These are phyloP conservation scores for Verruconis gallopava DNA, from an alignment of 2,329 filamentous ascomycete species.

Conservation along the genomic window DNA sequence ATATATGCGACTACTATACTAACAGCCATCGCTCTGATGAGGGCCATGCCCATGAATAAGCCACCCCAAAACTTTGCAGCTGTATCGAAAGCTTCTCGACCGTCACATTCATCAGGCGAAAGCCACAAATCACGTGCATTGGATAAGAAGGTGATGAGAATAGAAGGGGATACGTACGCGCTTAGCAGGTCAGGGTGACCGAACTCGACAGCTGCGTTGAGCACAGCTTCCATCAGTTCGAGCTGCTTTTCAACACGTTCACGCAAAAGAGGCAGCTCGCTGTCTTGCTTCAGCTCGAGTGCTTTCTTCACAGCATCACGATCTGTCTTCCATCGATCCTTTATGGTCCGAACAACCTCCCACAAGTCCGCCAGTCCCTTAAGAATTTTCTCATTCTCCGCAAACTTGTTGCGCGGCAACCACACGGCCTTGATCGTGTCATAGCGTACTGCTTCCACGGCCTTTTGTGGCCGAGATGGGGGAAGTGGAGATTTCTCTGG, in stretches of 20 bases:
- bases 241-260: slow-evolving; percentile 45
- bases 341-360: slow-evolving; percentile 45
- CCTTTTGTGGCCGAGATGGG: slow-evolving; percentile 36
- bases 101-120: too few species aligned
- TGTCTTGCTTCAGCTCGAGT: slow-evolving; percentile 42
- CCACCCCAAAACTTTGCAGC: too few species aligned
- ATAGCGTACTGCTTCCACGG: slow-evolving; percentile 41
- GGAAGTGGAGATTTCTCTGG: slow-evolving; percentile 44
- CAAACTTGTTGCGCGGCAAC: slow-evolving; percentile 39
- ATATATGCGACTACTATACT: too few species aligned
- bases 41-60: too few species aligned
- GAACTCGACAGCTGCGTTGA: slow-evolving; percentile 32
- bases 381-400: slow-evolving; percentile 39
- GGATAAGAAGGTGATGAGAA: too few species aligned
- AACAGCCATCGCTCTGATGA: too few species aligned
- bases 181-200: slow-evolving; percentile 34
- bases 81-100: too few species aligned
- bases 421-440: slow-evolving; percentile 50
- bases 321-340: slow-evolving; percentile 49
- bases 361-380: slow-evolving; percentile 43
- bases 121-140: too few species aligned
- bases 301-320: slow-evolving; percentile 43
- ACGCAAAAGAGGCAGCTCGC: slow-evolving; percentile 41
- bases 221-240: slow-evolving; percentile 40
- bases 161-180: slow-evolving; percentile 20